Evolutionary conservation across 192 early-diverging fungal species (phyloP).

Genomic region (Spizellomyces sp.): DNA sequence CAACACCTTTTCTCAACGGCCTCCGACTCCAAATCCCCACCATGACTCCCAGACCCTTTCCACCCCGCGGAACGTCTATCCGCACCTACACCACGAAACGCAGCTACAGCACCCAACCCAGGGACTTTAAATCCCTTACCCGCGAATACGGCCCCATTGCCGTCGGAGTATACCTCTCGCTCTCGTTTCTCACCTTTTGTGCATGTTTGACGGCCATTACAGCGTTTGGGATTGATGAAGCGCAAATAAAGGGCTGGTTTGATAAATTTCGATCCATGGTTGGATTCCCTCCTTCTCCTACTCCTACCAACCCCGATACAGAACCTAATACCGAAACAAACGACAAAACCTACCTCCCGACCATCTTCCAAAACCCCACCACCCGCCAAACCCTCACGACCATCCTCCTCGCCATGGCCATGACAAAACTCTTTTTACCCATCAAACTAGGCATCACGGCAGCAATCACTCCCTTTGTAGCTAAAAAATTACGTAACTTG

Average conservation of each 20-base stretch:
- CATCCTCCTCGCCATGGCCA: slow-evolving; percentile 52
- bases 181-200: slow-evolving; percentile 43
- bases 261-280: slow-evolving; percentile 24
- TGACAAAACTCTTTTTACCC: slow-evolving; percentile 59
- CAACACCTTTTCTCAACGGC: neutral
- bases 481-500: slow-evolving; percentile 40
- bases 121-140: slow-evolving; percentile 38
- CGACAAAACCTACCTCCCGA: slow-evolving; percentile 24
- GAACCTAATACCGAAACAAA: neutral
- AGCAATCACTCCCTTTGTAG: slow-evolving; percentile 42
- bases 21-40: neutral
- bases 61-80: neutral
- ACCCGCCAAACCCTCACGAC: slow-evolving; percentile 39
- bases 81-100: neutral
- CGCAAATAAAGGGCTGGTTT: slow-evolving; percentile 25
- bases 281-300: slow-evolving; percentile 31
- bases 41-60: neutral
- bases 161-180: slow-evolving; percentile 42
- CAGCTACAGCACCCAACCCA: neutral
- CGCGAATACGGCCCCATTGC: slow-evolving; percentile 56
- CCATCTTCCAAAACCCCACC: neutral
- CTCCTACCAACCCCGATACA: neutral
- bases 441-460: slow-evolving; percentile 50
- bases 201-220: slow-evolving; percentile 43
- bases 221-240: slow-evolving; percentile 45